Evolutionary conservation across 73 alveolate species (phyloP).

Genomic region (Diophrys appendiculata): DNA sequence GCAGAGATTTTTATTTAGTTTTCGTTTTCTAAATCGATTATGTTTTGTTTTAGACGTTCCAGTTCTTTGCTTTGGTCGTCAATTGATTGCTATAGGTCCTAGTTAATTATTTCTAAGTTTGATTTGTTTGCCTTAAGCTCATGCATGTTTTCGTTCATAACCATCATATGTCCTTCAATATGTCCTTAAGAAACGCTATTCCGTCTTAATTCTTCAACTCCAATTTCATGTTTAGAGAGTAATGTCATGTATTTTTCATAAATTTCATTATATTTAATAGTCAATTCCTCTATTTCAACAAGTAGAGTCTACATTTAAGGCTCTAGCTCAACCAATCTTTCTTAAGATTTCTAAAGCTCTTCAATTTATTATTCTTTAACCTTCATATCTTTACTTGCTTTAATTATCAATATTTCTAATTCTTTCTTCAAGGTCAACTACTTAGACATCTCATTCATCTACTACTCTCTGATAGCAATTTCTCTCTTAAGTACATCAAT

Average conservation of each 20-base stretch:
- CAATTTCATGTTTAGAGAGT: not conserved
- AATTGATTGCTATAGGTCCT: not conserved
- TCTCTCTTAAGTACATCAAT: not conserved
- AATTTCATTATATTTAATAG: not conserved
- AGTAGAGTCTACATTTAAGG: not conserved
- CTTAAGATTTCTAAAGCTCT: not conserved
- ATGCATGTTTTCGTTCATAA: too few species aligned
- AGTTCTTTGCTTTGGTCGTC: not conserved
- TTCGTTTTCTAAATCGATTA: not conserved
- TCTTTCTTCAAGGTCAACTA: not conserved
- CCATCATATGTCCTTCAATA: too few species aligned
- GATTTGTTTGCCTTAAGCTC: too few species aligned
- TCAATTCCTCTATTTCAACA: not conserved
- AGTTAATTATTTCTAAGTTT: not conserved
- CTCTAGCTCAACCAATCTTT: not conserved
- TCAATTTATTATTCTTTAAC: not conserved
- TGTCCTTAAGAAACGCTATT: too few species aligned
- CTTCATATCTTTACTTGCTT: not conserved
- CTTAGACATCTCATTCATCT: not conserved
- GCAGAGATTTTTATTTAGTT: not conserved
- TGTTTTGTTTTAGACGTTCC: not conserved
- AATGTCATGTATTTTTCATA: not conserved
- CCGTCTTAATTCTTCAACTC: too few species aligned
- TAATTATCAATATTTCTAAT: not conserved
- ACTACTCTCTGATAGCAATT: not conserved